phyloP scores from a whole-genome alignment of 257 asterid genomes.

The Lycium ferocissimum region DNA sequence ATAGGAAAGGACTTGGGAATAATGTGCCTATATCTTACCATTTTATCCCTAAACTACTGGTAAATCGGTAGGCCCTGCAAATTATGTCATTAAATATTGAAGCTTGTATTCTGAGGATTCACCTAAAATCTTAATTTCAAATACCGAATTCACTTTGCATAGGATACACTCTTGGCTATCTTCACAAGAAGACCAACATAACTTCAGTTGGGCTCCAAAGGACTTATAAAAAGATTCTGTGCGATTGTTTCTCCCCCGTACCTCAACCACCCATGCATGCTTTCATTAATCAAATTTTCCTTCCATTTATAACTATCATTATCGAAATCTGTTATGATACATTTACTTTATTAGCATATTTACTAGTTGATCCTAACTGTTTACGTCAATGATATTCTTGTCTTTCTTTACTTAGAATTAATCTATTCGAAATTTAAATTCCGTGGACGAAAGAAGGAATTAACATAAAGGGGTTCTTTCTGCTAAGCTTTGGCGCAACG shows the following conservation, averaged over 20 bases:
- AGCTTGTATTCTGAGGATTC: conserved; percentile 6
- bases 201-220: conserved; percentile 1
- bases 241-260: neutral
- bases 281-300: neutral
- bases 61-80: neutral
- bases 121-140: neutral
- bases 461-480: neutral
- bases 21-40: neutral
- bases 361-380: neutral
- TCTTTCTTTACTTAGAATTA: neutral
- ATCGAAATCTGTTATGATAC: neutral
- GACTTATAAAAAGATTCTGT: neutral
- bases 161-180: neutral
- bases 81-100: neutral
- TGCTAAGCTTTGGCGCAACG: neutral
- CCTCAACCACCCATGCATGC: neutral
- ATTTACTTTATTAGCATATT: neutral
- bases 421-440: neutral
- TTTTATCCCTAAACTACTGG: neutral
- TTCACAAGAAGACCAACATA: neutral
- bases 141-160: neutral
- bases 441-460: neutral
- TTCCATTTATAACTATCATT: neutral
- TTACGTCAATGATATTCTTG: neutral
- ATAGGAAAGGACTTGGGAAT: neutral